Conservation (phyloP, 1,139 yeast species). For the Yamadazyma spencermartinsiae region DNA sequence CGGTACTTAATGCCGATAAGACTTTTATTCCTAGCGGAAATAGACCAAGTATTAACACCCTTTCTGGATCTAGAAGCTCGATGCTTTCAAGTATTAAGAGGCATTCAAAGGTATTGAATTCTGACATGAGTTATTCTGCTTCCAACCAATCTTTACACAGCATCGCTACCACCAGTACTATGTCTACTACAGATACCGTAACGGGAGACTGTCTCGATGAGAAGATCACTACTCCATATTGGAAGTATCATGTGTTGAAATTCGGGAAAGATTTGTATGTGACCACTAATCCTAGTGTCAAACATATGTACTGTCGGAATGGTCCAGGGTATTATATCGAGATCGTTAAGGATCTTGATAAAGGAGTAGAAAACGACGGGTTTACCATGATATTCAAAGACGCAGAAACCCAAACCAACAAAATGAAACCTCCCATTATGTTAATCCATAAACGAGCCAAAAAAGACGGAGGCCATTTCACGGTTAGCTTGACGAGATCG, state of each 20-base stretch:
- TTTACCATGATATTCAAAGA: slow-evolving; percentile 35
- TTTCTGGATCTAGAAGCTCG: neutral
- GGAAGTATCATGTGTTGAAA: slow-evolving; percentile 61
- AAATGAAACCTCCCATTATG: slow-evolving; percentile 27
- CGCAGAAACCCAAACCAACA: slow-evolving; percentile 24
- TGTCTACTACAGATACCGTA: neutral
- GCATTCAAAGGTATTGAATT: neutral
- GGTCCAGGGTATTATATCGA: slow-evolving; percentile 60
- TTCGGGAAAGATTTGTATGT: slow-evolving; percentile 52
- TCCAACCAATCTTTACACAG: slow-evolving; percentile 9
- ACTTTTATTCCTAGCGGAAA: neutral
- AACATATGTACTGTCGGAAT: slow-evolving; percentile 54
- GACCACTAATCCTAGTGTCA: slow-evolving; percentile 59
- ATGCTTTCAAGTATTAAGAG: neutral
- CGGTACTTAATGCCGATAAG: slow-evolving; percentile 3
- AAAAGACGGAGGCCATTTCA: slow-evolving; percentile 31
- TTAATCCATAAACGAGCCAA: slow-evolving; percentile 28
- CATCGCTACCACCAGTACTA: slow-evolving; percentile 1
- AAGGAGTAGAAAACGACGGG: slow-evolving; percentile 19
- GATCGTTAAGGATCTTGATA: slow-evolving; percentile 16
- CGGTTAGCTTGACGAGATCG: slow-evolving; percentile 22
- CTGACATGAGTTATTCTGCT: neutral
- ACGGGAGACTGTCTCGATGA: slow-evolving; percentile 8
- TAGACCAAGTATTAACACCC: too few relatives aligned
- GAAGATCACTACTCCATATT: slow-evolving; percentile 36